phyloP scores from a whole-genome alignment of 2,329 filamentous ascomycete genomes.

The Mycogone perniciosa region DNA sequence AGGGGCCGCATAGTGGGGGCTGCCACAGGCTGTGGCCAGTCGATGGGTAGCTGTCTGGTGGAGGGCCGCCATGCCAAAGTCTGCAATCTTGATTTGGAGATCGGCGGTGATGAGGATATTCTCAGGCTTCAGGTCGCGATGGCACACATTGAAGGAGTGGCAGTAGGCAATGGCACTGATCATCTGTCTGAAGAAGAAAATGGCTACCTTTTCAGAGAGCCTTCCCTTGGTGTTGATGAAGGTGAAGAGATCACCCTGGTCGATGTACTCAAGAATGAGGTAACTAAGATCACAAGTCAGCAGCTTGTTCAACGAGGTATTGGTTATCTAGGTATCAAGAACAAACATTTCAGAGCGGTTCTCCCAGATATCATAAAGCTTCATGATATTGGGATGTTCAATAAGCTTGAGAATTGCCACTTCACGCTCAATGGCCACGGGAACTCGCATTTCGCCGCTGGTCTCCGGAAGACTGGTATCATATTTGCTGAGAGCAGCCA shows the following conservation, averaged over 20 bases:
- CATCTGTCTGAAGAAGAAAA: constrained; percentile 87
- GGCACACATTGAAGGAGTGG: constrained; percentile 90
- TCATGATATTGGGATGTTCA: constrained; percentile 90
- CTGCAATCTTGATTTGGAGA: constrained; percentile 82
- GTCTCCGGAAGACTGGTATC: constrained; percentile 52
- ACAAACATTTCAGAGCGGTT: constrained; percentile 88
- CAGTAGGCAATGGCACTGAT: constrained; percentile 89
- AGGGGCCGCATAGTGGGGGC: constrained; percentile 92
- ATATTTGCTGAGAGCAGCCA: constrained; percentile 74
- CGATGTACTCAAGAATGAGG: constrained; percentile 86
- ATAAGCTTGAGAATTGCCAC: constrained; percentile 96
- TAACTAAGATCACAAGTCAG: constrained; percentile 53
- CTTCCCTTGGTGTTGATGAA: constrained; percentile 71
- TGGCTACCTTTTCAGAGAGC: constrained; percentile 71
- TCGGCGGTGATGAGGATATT: constrained; percentile 81
- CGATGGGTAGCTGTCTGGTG: constrained; percentile 72
- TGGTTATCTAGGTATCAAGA: neutral
- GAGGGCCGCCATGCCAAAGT: constrained; percentile 96
- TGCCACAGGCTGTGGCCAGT: constrained; percentile 86
- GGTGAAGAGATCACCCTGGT: constrained; percentile 72
- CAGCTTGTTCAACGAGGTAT: neutral
- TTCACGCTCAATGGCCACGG: constrained; percentile 85
- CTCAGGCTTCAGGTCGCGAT: constrained; percentile 93
- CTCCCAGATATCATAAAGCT: constrained; percentile 95
- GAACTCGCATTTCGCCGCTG: constrained; percentile 64